Conservation (phyloP, 176 grass and related monocot genomes). For the Hordeum marinum region DNA sequence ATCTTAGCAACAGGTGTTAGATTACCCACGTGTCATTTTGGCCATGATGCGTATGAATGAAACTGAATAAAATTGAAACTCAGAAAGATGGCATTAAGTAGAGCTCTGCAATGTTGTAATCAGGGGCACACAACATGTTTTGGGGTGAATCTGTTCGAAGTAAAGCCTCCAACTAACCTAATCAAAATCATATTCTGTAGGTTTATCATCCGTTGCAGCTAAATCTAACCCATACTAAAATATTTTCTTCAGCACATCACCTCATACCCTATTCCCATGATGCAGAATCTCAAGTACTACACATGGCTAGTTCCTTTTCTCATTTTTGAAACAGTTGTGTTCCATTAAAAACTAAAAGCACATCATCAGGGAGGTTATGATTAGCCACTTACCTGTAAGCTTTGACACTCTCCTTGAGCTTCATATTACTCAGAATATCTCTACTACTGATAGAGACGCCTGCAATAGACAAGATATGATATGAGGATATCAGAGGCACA, state of each 20-base stretch:
- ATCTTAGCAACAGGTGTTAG: background rate
- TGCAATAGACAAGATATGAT: constrained; percentile 28
- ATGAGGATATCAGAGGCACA: constrained; percentile 6
- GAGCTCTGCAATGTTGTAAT: background rate
- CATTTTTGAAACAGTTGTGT: background rate
- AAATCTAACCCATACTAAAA: background rate
- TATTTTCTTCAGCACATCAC: constrained; percentile 2
- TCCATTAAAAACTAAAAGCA: constrained; percentile 16
- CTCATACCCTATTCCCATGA: background rate
- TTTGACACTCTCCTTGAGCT: constrained; percentile 91
- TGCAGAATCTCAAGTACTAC: background rate
- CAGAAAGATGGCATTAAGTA: background rate
- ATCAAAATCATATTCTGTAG: background rate
- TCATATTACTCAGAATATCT: constrained; percentile 72
- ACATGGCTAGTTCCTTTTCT: constrained; percentile 1
- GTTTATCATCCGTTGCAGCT: background rate
- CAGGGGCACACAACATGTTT: background rate
- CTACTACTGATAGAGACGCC: constrained; percentile 56
- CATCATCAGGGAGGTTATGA: constrained; percentile 1
- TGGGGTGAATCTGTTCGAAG: background rate
- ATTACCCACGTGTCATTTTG: background rate
- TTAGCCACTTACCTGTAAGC: constrained; percentile 51
- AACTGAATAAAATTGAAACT: constrained; percentile 14
- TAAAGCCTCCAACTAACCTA: background rate
- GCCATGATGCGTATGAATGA: background rate